Conservation (phyloP, 805 yeast genomes). For the Zygosaccharomyces lentus region DNA sequence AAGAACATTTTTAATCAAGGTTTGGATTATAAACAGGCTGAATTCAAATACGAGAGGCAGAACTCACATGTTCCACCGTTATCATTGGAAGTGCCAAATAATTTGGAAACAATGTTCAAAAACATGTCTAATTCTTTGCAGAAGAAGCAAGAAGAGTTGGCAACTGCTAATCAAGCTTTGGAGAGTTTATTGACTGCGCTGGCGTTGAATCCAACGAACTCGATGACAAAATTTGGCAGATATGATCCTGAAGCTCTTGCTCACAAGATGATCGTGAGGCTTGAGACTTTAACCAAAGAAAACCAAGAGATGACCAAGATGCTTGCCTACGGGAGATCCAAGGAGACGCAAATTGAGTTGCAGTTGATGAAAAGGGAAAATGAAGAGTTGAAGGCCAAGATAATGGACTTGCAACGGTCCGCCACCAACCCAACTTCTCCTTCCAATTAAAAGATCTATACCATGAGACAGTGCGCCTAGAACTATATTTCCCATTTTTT, state of each 20-base stretch:
- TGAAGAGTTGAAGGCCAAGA: constrained; percentile 39
- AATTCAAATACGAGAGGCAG: constrained; percentile 23
- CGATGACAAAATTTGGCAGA: constrained; percentile 50
- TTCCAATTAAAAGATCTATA: not conserved
- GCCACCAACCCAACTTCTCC: not conserved
- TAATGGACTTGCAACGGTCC: constrained; percentile 6
- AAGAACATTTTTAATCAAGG: constrained; percentile 35
- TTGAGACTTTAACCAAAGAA: constrained; percentile 59
- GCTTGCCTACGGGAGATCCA: constrained; percentile 71
- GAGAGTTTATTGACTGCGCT: constrained; percentile 60
- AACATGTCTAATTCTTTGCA: constrained; percentile 46
- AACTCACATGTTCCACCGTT: constrained; percentile 11
- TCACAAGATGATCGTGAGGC: constrained; percentile 61
- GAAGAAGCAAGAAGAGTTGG: constrained; percentile 47
- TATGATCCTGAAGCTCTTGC: constrained; percentile 73
- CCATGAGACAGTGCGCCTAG: not conserved
- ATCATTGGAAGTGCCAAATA: constrained; percentile 39
- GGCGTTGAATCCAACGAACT: constrained; percentile 46
- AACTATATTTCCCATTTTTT: not conserved
- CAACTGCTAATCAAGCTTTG: constrained; percentile 56
- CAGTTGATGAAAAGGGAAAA: constrained; percentile 54
- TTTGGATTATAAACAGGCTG: constrained; percentile 37
- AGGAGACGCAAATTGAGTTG: constrained; percentile 63
- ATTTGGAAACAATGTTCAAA: constrained; percentile 44
- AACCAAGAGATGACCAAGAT: constrained; percentile 66